Conservation (phyloP, 148 eudicot genomes). For the Vaccinium macrocarpon region DNA sequence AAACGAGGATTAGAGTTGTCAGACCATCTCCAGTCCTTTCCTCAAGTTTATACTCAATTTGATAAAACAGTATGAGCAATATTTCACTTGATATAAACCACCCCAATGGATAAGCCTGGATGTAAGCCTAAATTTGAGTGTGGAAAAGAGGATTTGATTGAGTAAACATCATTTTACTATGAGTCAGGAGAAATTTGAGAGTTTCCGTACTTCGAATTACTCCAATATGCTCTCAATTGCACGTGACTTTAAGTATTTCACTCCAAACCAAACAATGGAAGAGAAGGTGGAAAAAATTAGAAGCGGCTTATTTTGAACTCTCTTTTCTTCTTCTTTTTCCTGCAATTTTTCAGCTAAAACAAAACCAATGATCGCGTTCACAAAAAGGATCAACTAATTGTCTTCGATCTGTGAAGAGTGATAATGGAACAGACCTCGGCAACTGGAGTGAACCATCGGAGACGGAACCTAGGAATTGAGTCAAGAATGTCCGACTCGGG, state of each 20-base stretch:
- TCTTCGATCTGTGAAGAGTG: neutral
- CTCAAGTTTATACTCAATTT: neutral
- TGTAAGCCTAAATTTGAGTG: neutral
- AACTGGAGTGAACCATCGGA: constrained; percentile 83
- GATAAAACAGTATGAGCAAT: neutral
- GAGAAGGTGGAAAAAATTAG: too few species aligned
- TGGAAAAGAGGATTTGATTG: too few species aligned
- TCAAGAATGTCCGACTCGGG: neutral
- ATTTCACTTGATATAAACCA: neutral
- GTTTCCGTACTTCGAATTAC: neutral
- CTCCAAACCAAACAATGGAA: too few species aligned
- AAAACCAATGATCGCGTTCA: neutral
- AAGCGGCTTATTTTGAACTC: too few species aligned
- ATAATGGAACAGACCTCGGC: constrained; percentile 44
- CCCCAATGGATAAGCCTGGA: neutral
- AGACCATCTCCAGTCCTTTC: neutral
- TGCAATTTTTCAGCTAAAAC: neutral
- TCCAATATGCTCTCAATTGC: too few species aligned
- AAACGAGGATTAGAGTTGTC: neutral
- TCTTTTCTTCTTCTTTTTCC: neutral
- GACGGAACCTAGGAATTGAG: constrained; percentile 49
- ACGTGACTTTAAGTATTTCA: too few species aligned
- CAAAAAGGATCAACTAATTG: neutral
- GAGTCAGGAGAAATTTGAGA: neutral
- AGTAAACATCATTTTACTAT: too few species aligned